These are phyloP conservation scores for Rhamnella rubrinervis DNA, from an alignment of 331 rosid genomes.

Conservation along the genomic window DNA sequence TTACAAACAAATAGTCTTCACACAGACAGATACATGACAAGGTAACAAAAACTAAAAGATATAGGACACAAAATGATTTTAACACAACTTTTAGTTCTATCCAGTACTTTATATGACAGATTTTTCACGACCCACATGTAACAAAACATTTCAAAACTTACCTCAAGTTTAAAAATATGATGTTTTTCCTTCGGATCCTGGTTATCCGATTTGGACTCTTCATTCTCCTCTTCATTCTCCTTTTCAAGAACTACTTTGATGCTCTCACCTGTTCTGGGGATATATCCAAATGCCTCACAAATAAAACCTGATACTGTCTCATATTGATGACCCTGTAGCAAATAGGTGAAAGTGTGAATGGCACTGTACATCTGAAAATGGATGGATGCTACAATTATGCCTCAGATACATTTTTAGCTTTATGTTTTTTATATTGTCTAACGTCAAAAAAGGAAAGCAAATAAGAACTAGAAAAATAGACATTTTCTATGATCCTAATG, in stretches of 20 bases:
- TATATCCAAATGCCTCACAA: conserved; percentile 95
- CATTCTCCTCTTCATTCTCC: conserved; percentile 68
- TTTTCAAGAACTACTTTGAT: conserved; percentile 86
- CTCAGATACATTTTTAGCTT: neutral
- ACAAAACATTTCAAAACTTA: conserved; percentile 24
- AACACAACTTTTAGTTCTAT: no score
- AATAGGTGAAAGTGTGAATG: conserved; percentile 13
- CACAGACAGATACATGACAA: no score
- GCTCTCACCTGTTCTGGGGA: conserved; percentile 93
- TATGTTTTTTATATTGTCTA: neutral
- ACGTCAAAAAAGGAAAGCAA: neutral
- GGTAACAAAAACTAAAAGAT: no score
- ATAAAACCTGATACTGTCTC: conserved; percentile 98
- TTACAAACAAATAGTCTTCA: no score
- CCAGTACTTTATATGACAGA: neutral
- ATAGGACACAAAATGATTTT: no score
- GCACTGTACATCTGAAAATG: conserved; percentile 6
- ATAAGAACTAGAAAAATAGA: neutral
- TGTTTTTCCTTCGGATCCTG: conserved; percentile 69
- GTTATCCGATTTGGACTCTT: conserved; percentile 60
- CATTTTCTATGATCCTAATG: neutral
- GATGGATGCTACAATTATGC: neutral
- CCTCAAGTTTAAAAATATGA: conserved; percentile 84
- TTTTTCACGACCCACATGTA: conserved; percentile 20
- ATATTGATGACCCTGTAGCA: conserved; percentile 86